phyloP scores from a whole-genome alignment of 495 filamentous ascomycete genomes.

The Schizothecium vesticola region DNA sequence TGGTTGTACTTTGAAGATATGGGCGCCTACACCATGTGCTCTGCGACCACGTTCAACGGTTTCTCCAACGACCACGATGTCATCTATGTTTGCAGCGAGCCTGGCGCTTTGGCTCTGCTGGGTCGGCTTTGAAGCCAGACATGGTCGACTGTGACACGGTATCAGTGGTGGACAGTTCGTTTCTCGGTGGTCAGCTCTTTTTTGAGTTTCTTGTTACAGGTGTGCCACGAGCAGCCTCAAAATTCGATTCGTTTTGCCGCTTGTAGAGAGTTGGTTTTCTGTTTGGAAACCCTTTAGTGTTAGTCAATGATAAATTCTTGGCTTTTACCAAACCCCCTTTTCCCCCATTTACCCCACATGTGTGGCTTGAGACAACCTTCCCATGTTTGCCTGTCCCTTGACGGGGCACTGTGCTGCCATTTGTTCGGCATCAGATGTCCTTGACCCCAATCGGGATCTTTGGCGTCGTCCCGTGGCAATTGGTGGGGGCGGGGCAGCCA shows the following conservation, averaged over 20 bases:
- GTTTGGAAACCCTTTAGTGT: not conserved
- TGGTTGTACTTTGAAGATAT: slow-evolving; percentile 99
- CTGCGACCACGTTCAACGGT: slow-evolving; percentile 97
- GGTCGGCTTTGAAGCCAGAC: slow-evolving; percentile 21
- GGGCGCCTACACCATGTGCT: slow-evolving; percentile 97
- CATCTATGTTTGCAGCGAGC: slow-evolving; percentile 90
- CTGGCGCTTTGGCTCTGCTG: slow-evolving; percentile 74
- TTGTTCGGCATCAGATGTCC: not conserved
- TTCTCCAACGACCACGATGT: slow-evolving; percentile 89
- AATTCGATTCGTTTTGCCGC: not conserved
- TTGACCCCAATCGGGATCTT: not conserved
- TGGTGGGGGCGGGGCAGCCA: not conserved
- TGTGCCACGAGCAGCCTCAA: not conserved
- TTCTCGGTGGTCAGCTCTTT: not conserved
- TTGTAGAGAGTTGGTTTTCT: not conserved
- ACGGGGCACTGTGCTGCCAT: not conserved
- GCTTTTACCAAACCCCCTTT: not conserved
- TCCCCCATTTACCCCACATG: not conserved
- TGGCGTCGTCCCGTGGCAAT: not conserved
- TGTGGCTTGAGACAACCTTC: not conserved
- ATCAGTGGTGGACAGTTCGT: not conserved
- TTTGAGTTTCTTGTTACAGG: not conserved
- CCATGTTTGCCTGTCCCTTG: not conserved
- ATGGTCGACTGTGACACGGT: not conserved
- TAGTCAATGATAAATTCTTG: not conserved